Evolutionary conservation across 2,329 filamentous ascomycete genomes (phyloP).

Genomic region (Aspergillus cejpii): DNA sequence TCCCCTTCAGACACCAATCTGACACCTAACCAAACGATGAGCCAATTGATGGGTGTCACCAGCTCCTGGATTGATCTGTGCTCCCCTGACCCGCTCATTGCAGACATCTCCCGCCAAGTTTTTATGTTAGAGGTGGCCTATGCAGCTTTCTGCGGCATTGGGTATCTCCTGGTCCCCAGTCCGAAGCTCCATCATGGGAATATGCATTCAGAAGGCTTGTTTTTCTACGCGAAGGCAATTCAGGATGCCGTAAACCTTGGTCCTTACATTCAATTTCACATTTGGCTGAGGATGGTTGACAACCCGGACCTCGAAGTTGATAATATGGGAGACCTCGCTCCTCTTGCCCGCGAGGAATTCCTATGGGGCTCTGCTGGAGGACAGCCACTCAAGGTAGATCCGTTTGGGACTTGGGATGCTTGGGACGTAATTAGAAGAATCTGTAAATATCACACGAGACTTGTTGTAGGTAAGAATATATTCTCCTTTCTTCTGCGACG

Average conservation of each 20-base stretch:
- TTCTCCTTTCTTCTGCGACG: background rate
- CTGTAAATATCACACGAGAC: slow-evolving; percentile 74
- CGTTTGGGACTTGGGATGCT: slow-evolving; percentile 81
- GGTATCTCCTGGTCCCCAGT: slow-evolving; percentile 73
- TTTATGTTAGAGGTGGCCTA: slow-evolving; percentile 88
- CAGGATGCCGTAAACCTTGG: slow-evolving; percentile 70
- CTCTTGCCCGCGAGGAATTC: slow-evolving; percentile 40
- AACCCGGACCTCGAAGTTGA: slow-evolving; percentile 53
- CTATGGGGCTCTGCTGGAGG: slow-evolving; percentile 26
- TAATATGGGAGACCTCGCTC: slow-evolving; percentile 41
- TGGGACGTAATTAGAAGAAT: slow-evolving; percentile 83
- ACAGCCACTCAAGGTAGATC: slow-evolving; percentile 51
- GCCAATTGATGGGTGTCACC: slow-evolving; percentile 68
- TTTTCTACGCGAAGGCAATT: slow-evolving; percentile 77
- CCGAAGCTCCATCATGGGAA: slow-evolving; percentile 60
- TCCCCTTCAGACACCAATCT: slow-evolving; percentile 52
- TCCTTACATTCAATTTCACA: slow-evolving; percentile 68
- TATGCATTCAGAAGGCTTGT: slow-evolving; percentile 44
- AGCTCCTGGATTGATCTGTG: slow-evolving; percentile 90
- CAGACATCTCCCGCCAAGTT: slow-evolving; percentile 81
- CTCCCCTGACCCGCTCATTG: slow-evolving; percentile 72
- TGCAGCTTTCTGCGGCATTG: slow-evolving; percentile 87
- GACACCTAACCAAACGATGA: slow-evolving; percentile 72
- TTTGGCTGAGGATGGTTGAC: slow-evolving; percentile 78
- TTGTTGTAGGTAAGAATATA: slow-evolving; percentile 69